These are phyloP conservation scores for Cystofilobasidium macerans DNA, from an alignment of 768 basidiomycete genomes.

Conservation along the genomic window DNA sequence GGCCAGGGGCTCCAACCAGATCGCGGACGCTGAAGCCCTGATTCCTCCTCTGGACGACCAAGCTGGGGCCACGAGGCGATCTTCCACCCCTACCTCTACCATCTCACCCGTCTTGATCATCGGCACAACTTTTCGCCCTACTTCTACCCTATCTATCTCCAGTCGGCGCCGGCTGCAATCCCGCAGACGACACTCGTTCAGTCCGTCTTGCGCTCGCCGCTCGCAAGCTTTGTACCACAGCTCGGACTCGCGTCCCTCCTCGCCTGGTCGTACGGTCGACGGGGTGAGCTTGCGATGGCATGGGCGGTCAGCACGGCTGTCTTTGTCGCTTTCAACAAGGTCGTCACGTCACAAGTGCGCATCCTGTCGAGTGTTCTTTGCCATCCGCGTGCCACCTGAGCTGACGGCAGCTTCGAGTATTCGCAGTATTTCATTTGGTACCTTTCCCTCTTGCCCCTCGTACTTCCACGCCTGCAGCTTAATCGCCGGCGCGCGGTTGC, in stretches of 20 bases:
- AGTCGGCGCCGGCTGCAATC: slow-evolving; percentile 56
- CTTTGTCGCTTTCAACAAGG: slow-evolving; percentile 96
- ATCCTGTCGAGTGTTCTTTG: background rate
- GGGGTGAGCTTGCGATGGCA: slow-evolving; percentile 57
- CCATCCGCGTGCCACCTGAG: too few relatives aligned
- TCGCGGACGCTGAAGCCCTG: too few relatives aligned
- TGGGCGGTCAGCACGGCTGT: slow-evolving; percentile 85
- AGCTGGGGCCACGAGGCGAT: slow-evolving; percentile 95
- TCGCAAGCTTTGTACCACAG: slow-evolving; percentile 74
- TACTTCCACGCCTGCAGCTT: slow-evolving; percentile 57
- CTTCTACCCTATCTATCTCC: slow-evolving; percentile 88
- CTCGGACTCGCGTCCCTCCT: slow-evolving; percentile 58
- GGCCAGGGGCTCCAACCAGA: slow-evolving; percentile 17
- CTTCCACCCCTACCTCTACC: slow-evolving; percentile 85
- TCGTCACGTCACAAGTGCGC: slow-evolving; percentile 87
- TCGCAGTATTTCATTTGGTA: slow-evolving; percentile 97
- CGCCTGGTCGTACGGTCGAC: slow-evolving; percentile 60
- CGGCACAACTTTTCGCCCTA: slow-evolving; percentile 98
- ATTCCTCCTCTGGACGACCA: too few relatives aligned
- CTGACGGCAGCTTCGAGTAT: background rate
- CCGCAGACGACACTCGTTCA: too few relatives aligned
- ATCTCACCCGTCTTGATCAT: slow-evolving; percentile 80
- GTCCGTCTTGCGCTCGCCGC: slow-evolving; percentile 47
- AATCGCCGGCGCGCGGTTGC: slow-evolving; percentile 41
- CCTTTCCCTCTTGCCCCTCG: slow-evolving; percentile 69